Base-by-base conservation (phyloP, 306 rosid species). In the Hippophae rhamnoides region DNA sequence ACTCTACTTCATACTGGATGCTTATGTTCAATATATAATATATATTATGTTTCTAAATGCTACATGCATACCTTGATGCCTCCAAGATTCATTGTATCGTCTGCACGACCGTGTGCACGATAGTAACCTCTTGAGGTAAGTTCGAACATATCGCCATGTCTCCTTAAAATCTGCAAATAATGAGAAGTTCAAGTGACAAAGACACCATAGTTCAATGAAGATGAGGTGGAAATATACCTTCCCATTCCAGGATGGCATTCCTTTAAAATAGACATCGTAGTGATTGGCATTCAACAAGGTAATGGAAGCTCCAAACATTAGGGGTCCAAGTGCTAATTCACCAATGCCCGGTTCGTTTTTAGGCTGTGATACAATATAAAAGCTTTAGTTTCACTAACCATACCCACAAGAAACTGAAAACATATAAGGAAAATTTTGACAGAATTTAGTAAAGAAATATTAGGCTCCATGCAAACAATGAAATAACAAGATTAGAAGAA, bases 81-180 rank as follows among this genome's bases (percentile, higher is more conserved):
- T 56, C 96, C 96, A 43, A 90, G 89, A 77, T 90, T 90, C 98
- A 90, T 90, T 43, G 96, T 87, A 74, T 90, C 98, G 73, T 90
- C 98, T 7, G 92, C 92, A 65, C 98, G 94, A 52, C 98, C 98
- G 63, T 87, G 98, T 3, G 98, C 98, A 48, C 73, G 98, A 67
- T 87, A 87, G 82, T 83, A 90, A 56, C 95, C 95, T 72, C 74
- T 73, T 67, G 82, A 67, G 18, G 86, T 79, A 63, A 74, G 86
- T 84, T 87, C 98, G 76, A 90, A 83, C 63, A 90, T 67, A 82
- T 90, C 98, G 41, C 96, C 96, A 67, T 90, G 98, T 77, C 98
- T 87, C 72, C 96, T 70, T 64, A 90, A 66, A 67, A 83, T 82
- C 97, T 90, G 72, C 63, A 62, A 52, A 7, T 61, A 77, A 53